phyloP scores from a whole-genome alignment of 2,329 filamentous ascomycete genomes.

The Fonsecaea multimorphosa region DNA sequence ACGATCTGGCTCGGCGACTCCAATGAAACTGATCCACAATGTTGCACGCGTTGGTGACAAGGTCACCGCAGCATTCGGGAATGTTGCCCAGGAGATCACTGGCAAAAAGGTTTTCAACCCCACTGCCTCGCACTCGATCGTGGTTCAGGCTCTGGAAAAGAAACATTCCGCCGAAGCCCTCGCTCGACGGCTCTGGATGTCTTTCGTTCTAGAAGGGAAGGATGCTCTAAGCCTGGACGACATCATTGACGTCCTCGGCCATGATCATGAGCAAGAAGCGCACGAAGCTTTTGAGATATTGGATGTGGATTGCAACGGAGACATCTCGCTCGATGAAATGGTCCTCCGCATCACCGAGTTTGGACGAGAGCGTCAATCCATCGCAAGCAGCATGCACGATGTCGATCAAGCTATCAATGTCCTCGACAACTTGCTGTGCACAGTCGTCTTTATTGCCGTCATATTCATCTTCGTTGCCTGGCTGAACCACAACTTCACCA shows the following conservation, averaged over 20 bases:
- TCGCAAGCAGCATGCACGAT: conserved; percentile 93
- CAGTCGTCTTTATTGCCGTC: conserved; percentile 78
- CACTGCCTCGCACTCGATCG: conserved; percentile 85
- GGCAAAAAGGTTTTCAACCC: conserved; percentile 95
- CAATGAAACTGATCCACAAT: conserved; percentile 76
- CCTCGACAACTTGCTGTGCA: conserved; percentile 82
- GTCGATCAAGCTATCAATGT: conserved; percentile 93
- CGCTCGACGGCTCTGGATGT: conserved; percentile 96
- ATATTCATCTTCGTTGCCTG: conserved; percentile 90
- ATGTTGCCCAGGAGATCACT: conserved; percentile 91
- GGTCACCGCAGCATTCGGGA: conserved; percentile 89
- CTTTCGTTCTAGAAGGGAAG: conserved; percentile 88
- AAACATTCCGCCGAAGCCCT: conserved; percentile 84
- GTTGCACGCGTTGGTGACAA: conserved; percentile 88
- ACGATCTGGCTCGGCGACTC: conserved; percentile 70
- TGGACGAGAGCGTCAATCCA: conserved; percentile 83
- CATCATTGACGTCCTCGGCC: conserved; percentile 83
- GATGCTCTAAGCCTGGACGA: conserved; percentile 82
- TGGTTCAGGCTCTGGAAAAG: conserved; percentile 87
- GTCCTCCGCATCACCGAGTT: conserved; percentile 83
- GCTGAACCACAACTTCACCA: conserved; percentile 83
- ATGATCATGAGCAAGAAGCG: conserved; percentile 74
- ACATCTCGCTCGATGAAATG: conserved; percentile 96
- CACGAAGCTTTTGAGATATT: conserved; percentile 82
- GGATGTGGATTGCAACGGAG: conserved; percentile 87